These are phyloP conservation scores for Verticillium nubilum DNA, from an alignment of 2,329 filamentous ascomycete species.

Conservation along the genomic window DNA sequence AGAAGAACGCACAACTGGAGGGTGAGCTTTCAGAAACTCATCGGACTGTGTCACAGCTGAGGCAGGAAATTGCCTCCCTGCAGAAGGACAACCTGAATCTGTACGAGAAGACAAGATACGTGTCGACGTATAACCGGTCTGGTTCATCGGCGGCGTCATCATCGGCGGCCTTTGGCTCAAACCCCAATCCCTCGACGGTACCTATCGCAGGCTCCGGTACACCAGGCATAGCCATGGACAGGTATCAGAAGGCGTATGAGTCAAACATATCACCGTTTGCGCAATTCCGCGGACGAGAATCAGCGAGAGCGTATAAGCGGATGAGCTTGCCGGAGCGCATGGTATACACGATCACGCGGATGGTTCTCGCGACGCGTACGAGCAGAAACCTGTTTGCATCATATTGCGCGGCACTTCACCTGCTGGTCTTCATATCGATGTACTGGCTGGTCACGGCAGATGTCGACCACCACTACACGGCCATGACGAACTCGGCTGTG, in stretches of 20 bases:
- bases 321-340: conserved; percentile 90
- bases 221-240: conserved; percentile 67
- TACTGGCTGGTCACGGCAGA: conserved; percentile 75
- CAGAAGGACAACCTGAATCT: conserved; percentile 95
- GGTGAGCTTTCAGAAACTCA: conserved; percentile 83
- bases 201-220: conserved; percentile 48
- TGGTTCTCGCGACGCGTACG: conserved; percentile 83
- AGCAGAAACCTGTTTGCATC: conserved; percentile 91
- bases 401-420: conserved; percentile 84
- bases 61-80: conserved; percentile 84
- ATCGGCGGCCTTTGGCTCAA: conserved; percentile 60
- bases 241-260: conserved; percentile 90
- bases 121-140: conserved; percentile 83
- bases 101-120: conserved; percentile 96
- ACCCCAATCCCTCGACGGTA: conserved; percentile 71
- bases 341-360: conserved; percentile 84
- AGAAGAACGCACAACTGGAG: conserved; percentile 87
- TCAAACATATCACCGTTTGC: conserved; percentile 94
- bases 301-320: conserved; percentile 80
- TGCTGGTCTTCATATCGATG: conserved; percentile 80
- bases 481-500: background rate
- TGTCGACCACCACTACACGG: conserved; percentile 46
- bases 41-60: conserved; percentile 73
- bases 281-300: conserved; percentile 90
- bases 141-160: conserved; percentile 54